These are phyloP conservation scores for Barnettozyma populi DNA, from an alignment of 805 yeast genomes.

Conservation along the genomic window DNA sequence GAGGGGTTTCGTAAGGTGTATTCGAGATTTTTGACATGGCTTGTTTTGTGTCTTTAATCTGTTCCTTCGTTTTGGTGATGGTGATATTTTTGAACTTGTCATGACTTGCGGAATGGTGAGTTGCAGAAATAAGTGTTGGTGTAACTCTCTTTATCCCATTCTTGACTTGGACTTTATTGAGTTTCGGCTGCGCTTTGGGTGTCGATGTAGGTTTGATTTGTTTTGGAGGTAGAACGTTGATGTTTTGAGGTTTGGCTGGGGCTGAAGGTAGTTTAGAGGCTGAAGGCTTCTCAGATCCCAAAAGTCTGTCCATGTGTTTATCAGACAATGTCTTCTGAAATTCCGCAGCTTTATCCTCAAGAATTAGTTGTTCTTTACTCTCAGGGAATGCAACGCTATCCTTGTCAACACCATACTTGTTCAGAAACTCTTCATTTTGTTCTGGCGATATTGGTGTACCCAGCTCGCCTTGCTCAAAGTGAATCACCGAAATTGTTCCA, in stretches of 20 bases:
- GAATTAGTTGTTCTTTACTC: slow-evolving; percentile 65
- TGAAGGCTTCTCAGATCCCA: slow-evolving; percentile 27
- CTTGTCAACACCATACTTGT: slow-evolving; percentile 82
- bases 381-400: slow-evolving; percentile 85
- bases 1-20: slow-evolving; percentile 48
- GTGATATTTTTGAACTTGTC: slow-evolving; percentile 16
- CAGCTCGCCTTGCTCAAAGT: slow-evolving; percentile 59
- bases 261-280: background rate
- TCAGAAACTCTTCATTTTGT: slow-evolving; percentile 61
- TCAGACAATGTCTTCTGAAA: slow-evolving; percentile 27
- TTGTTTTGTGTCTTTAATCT: slow-evolving; percentile 1
- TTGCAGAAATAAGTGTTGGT: slow-evolving; percentile 56
- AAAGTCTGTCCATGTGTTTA: slow-evolving; percentile 37
- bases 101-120: slow-evolving; percentile 20
- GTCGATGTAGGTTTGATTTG: slow-evolving; percentile 14
- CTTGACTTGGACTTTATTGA: slow-evolving; percentile 55
- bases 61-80: slow-evolving; percentile 12
- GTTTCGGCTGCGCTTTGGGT: slow-evolving; percentile 19
- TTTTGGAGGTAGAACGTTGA: background rate
- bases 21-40: slow-evolving; percentile 31
- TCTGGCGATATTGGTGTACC: slow-evolving; percentile 62
- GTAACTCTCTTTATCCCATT: slow-evolving; percentile 74
- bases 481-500: slow-evolving; percentile 67
- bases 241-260: background rate
- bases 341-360: slow-evolving; percentile 59